Conservation (phyloP, 495 filamentous ascomycete genomes). For the Polyplosphaeria fusca region DNA sequence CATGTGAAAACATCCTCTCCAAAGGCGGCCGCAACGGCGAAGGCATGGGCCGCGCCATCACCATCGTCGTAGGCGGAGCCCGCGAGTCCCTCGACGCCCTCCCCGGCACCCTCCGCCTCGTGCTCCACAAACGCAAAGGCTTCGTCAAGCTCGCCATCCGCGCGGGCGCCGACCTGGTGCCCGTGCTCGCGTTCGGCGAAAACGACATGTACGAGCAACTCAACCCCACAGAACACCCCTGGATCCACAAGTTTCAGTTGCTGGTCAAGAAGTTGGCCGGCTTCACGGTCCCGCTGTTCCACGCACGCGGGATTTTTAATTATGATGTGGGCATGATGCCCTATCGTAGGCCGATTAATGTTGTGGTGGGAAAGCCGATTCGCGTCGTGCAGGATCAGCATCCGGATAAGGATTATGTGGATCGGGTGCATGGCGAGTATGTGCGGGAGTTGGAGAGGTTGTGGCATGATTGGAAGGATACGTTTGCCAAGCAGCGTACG, state of each 20-base stretch:
- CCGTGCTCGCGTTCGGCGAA: slow-evolving; percentile 88
- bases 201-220: slow-evolving; percentile 94
- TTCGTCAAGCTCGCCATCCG: slow-evolving; percentile 91
- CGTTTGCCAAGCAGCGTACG: slow-evolving; percentile 67
- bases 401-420: slow-evolving; percentile 70
- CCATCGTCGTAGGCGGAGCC: slow-evolving; percentile 91
- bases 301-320: slow-evolving; percentile 91
- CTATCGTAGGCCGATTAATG: slow-evolving; percentile 79
- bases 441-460: slow-evolving; percentile 72
- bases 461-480: slow-evolving; percentile 87
- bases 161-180: slow-evolving; percentile 86
- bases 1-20: slow-evolving; percentile 79
- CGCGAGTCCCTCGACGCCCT: slow-evolving; percentile 84
- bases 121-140: slow-evolving; percentile 79
- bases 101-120: slow-evolving; percentile 68
- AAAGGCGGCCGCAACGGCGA: slow-evolving; percentile 73
- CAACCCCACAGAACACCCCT: slow-evolving; percentile 63
- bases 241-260: slow-evolving; percentile 73
- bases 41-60: slow-evolving; percentile 94
- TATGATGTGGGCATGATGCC: slow-evolving; percentile 96
- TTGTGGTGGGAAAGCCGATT: slow-evolving; percentile 82
- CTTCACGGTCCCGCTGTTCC: slow-evolving; percentile 90
- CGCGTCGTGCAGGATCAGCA: slow-evolving; percentile 59
- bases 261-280: slow-evolving; percentile 76
- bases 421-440: slow-evolving; percentile 74